phyloP scores from a whole-genome alignment of 2,329 filamentous ascomycete species.

The Verticillium albo-atrum region DNA sequence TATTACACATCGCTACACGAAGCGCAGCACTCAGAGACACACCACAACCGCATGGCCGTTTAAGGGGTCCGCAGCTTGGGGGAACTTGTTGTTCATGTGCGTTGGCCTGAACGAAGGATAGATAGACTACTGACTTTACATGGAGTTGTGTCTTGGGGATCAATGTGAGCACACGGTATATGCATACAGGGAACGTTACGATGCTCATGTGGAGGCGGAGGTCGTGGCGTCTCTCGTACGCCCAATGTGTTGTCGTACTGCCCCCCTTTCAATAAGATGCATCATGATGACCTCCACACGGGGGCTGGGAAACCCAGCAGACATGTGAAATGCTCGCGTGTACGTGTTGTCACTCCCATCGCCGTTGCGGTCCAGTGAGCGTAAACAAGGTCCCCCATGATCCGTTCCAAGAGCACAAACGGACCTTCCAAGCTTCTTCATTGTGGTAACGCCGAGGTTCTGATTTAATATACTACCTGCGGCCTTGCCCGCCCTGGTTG shows the following conservation, averaged over 20 bases:
- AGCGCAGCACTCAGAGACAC: not conserved
- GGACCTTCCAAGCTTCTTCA: too few species aligned
- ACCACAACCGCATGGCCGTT: not conserved
- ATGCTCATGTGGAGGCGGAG: not conserved
- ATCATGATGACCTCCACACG: not conserved
- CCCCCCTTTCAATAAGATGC: not conserved
- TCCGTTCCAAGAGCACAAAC: too few species aligned
- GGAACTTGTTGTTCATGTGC: not conserved
- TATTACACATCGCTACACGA: not conserved
- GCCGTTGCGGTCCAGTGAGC: too few species aligned
- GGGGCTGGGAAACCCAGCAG: not conserved
- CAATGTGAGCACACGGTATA: not conserved
- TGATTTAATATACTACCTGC: too few species aligned
- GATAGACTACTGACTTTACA: conserved; percentile 1
- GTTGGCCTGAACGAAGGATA: not conserved
- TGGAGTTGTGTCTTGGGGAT: not conserved
- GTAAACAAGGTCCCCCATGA: too few species aligned
- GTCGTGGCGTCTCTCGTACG: too few species aligned
- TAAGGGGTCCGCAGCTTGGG: not conserved
- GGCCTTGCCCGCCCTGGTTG: too few species aligned
- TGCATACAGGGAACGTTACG: not conserved
- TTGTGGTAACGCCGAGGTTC: too few species aligned
- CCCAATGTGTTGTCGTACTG: too few species aligned
- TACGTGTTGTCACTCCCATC: not conserved
- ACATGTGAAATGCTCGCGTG: not conserved